Conservation (phyloP, 179 eudicot genomes). For the Actinidia chinensis region DNA sequence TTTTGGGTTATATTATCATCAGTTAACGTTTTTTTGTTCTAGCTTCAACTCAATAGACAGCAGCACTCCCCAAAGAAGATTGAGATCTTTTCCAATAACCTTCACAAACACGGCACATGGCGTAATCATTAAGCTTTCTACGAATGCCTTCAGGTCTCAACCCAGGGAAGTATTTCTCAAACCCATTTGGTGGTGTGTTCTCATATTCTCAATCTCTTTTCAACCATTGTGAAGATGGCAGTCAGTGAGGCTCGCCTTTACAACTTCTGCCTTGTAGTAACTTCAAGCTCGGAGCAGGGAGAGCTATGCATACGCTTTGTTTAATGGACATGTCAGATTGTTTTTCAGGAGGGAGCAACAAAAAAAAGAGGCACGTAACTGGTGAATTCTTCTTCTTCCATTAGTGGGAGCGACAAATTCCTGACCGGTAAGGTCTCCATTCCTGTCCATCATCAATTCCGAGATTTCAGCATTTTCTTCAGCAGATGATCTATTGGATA, state of each 20-base stretch:
- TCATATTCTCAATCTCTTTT: conserved; percentile 39
- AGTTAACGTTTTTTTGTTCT: conserved; percentile 27
- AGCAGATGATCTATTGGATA: conserved; percentile 26
- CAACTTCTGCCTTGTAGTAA: conserved; percentile 60
- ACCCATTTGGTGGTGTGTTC: conserved; percentile 56
- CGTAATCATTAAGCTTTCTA: conserved; percentile 45
- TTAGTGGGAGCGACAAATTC: conserved; percentile 12
- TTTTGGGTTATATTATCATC: conserved; percentile 41
- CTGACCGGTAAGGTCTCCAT: conserved; percentile 19
- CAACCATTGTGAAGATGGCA: conserved; percentile 28
- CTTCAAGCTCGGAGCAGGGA: conserved; percentile 37
- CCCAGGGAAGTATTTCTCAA: conserved; percentile 47
- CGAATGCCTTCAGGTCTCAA: conserved; percentile 45
- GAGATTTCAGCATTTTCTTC: conserved; percentile 21
- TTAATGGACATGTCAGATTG: conserved; percentile 34
- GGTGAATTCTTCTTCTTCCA: conserved; percentile 28
- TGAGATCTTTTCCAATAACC: conserved; percentile 43
- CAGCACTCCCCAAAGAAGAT: conserved; percentile 41
- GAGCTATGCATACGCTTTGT: conserved; percentile 33
- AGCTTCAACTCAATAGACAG: conserved; percentile 39
- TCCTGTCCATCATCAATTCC: conserved; percentile 10
- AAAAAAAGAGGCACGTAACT: conserved; percentile 28
- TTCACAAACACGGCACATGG: conserved; percentile 39
- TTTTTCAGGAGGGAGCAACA: conserved; percentile 36
- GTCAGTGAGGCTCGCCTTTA: conserved; percentile 29